Evolutionary conservation across 108 stramenopile species (phyloP).

Genomic region (Cyclotella distinguenda): DNA sequence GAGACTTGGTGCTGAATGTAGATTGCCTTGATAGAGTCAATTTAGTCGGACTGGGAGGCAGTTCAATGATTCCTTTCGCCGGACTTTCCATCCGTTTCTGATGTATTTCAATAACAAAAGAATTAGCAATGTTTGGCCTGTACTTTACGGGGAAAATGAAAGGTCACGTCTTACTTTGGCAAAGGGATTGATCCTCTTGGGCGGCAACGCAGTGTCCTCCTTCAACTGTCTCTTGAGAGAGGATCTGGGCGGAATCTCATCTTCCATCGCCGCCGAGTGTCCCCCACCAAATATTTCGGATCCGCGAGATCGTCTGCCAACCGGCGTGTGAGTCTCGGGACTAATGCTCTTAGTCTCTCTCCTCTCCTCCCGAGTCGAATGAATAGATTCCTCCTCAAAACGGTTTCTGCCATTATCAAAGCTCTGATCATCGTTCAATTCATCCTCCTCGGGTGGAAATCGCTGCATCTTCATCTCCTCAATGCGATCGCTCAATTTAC

Average conservation of each 20-base stretch:
- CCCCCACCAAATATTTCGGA: no score
- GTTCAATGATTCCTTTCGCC: constrained; percentile 38
- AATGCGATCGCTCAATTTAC: constrained; percentile 61
- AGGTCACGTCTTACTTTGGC: constrained; percentile 43
- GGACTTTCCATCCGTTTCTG: constrained; percentile 44
- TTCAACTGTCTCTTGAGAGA: constrained; percentile 37
- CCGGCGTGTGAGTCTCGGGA: constrained; percentile 16
- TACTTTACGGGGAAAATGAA: no score
- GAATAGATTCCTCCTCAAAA: constrained; percentile 31
- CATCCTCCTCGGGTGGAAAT: constrained; percentile 50
- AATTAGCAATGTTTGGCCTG: not conserved
- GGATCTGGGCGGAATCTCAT: constrained; percentile 33
- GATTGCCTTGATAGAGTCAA: constrained; percentile 32
- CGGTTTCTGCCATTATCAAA: constrained; percentile 18
- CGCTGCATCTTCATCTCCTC: constrained; percentile 53
- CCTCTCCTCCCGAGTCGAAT: constrained; percentile 10
- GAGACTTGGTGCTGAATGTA: constrained; percentile 43
- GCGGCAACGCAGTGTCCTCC: constrained; percentile 3
- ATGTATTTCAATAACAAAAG: not conserved
- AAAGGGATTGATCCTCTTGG: constrained; percentile 44
- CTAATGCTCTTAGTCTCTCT: constrained; percentile 22
- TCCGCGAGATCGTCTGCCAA: constrained; percentile 5
- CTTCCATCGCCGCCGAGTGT: no score
- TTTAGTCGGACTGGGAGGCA: constrained; percentile 26
- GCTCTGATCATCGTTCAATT: constrained; percentile 34